Evolutionary conservation across 2,329 filamentous ascomycete species (phyloP).

Genomic region (Botrytis byssoidea): DNA sequence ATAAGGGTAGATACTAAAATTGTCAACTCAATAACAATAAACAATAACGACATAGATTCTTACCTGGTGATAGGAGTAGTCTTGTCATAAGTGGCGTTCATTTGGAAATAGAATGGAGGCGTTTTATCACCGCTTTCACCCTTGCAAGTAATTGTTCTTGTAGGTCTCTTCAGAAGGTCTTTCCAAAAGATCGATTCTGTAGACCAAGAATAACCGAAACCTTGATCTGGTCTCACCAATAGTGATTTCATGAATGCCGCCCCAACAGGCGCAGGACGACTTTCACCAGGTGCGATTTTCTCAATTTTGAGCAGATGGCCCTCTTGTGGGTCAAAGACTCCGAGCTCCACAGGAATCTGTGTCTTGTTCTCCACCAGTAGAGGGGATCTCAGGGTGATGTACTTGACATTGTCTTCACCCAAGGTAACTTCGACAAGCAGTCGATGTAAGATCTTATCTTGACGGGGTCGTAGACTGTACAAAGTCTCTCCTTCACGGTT

Average conservation of each 20-base stretch:
- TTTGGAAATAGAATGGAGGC: constrained; percentile 92
- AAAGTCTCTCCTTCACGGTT: constrained; percentile 92
- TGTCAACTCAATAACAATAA: constrained; percentile 37
- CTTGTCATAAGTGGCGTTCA: constrained; percentile 81
- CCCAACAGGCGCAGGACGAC: constrained; percentile 85
- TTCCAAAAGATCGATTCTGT: constrained; percentile 89
- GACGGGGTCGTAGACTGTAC: constrained; percentile 84
- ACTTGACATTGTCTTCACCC: constrained; percentile 95
- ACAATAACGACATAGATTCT: constrained; percentile 30
- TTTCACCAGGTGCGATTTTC: constrained; percentile 91
- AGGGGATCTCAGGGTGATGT: constrained; percentile 91
- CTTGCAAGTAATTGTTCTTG: constrained; percentile 82
- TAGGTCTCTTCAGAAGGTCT: constrained; percentile 81
- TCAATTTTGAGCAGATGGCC: constrained; percentile 95
- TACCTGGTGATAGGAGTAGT: constrained; percentile 77
- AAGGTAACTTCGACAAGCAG: constrained; percentile 89
- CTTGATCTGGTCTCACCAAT: constrained; percentile 86
- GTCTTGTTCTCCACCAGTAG: constrained; percentile 93
- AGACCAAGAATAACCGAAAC: constrained; percentile 96
- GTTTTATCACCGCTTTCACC: constrained; percentile 76
- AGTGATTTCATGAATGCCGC: constrained; percentile 87
- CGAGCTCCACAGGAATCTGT: constrained; percentile 91
- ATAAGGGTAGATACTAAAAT: constrained; percentile 74
- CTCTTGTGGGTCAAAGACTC: constrained; percentile 82
- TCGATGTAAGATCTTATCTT: constrained; percentile 81